These are phyloP conservation scores for Hypocreales sp. DNA, from an alignment of 2,329 filamentous ascomycete species.

Conservation along the genomic window DNA sequence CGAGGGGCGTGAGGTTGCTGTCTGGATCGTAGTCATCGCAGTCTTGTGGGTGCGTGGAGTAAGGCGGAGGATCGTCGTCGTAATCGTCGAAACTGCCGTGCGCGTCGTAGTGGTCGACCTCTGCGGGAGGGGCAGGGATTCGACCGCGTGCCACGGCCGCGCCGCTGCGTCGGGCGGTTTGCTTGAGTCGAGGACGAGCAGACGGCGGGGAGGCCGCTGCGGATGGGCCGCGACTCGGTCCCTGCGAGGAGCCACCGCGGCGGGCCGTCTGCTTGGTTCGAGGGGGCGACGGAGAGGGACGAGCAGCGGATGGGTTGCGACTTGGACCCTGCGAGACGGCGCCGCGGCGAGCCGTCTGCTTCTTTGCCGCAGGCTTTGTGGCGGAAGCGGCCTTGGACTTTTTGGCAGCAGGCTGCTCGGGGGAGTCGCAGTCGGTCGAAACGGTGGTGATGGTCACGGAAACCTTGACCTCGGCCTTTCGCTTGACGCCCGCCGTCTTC, in stretches of 20 bases:
- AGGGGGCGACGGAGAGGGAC: no score
- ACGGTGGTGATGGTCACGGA: neutral
- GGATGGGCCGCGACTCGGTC: conserved; percentile 1
- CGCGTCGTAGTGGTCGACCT: neutral
- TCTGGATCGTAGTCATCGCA: conserved; percentile 1
- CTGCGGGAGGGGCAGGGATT: conserved; percentile 3
- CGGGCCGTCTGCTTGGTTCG: conserved; percentile 6
- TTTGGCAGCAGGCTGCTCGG: conserved; percentile 3
- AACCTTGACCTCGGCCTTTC: conserved; percentile 8
- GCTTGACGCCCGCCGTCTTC: conserved; percentile 10
- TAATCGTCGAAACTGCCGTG: conserved; percentile 1
- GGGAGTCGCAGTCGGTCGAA: neutral
- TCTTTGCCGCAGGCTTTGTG: conserved; percentile 1
- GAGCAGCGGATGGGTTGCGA: no score
- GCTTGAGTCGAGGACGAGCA: conserved; percentile 3
- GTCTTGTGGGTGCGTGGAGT: conserved; percentile 5
- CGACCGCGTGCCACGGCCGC: conserved; percentile 9
- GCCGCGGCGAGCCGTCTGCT: conserved; percentile 7
- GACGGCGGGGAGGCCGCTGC: conserved; percentile 1
- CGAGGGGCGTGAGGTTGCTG: conserved; percentile 11
- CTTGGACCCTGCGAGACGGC: conserved; percentile 3
- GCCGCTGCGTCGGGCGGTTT: conserved; percentile 13
- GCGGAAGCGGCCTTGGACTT: conserved; percentile 4
- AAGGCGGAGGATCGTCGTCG: conserved; percentile 7
- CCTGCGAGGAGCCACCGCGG: conserved; percentile 5